Base-by-base conservation (phyloP, 164 flowering plant genomes). In the Amborella trichopoda region DNA sequence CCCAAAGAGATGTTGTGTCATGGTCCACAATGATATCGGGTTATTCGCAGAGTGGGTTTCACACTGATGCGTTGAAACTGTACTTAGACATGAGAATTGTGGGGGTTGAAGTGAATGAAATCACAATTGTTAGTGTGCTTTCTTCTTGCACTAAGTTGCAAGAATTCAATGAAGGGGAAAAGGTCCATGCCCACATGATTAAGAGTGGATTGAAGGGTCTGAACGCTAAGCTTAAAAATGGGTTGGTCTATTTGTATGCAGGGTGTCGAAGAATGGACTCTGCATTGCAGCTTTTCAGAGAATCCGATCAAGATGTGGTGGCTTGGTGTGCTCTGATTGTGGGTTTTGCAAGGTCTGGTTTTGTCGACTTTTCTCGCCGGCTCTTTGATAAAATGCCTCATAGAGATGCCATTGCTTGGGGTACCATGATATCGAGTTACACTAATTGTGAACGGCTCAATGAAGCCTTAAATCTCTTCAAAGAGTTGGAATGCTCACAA, bases 311-410 rank as follows among this genome's bases (percentile, higher is more conserved):
- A 49, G n/a, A 84, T 73, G 77, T 69, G 14, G 81, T 68, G 57
- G 60, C 87, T 2, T 78, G 87, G 94, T 81, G 84, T 14, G 77
- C 60, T 51, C 72, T 81, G 80, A 64, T 77, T n/a, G 67, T 72
- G 58, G 90, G 94, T 5, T 72, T 64, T 63, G 83, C 87, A 1
- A 81, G 70, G 56, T 38, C 40, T 28, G 90, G 90, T 6, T 69
- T 72, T 18, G 26, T 84, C 12, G 57, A 49, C 0, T 28, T 55
- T 34, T 79, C 87, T 23, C 63, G 72, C 49, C 45, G 53, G 43
- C 46, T 62, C 28, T 83, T 83, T 36, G 66, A 76, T 65, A 64
- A 61, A 25, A 78, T 76, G 78, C 86, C 89, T 9, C 55, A 63
- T 18, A 75, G 70, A 50, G 80, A 83, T 64, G 76, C 72, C 28